Conservation (phyloP, 2,329 filamentous ascomycete species). For the Fusarium tricinctum region DNA sequence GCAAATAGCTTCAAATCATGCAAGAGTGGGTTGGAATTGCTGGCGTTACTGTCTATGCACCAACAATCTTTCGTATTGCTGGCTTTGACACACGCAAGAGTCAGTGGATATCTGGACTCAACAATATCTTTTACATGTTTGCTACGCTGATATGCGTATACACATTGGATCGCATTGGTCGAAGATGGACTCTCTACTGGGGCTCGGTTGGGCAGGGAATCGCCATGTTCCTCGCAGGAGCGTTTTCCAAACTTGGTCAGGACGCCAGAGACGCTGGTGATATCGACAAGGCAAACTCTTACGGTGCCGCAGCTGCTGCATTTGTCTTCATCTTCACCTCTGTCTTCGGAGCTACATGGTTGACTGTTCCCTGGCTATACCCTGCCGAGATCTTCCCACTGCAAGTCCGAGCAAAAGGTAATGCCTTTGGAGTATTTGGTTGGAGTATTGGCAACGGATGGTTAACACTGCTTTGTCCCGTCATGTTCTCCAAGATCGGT, state of each 20-base stretch:
- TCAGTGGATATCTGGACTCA: constrained; percentile 73
- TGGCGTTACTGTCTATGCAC: constrained; percentile 73
- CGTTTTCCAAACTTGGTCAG: constrained; percentile 63
- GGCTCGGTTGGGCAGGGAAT: constrained; percentile 74
- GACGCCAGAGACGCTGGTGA: constrained; percentile 61
- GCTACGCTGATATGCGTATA: constrained; percentile 78
- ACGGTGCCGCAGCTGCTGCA: constrained; percentile 74
- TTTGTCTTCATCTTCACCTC: constrained; percentile 74
- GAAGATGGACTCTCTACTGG: constrained; percentile 79
- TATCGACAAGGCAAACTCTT: constrained; percentile 61
- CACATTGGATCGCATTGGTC: constrained; percentile 76
- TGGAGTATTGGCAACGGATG: constrained; percentile 83
- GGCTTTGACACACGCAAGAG: constrained; percentile 73
- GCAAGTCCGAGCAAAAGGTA: constrained; percentile 78
- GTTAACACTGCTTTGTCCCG: constrained; percentile 66
- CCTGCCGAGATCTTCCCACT: constrained; percentile 81
- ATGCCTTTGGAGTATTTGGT: constrained; percentile 81
- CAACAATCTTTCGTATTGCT: constrained; percentile 74
- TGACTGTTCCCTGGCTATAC: constrained; percentile 72
- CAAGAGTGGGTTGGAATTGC: constrained; percentile 65
- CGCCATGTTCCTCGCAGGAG: constrained; percentile 76
- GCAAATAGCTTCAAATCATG: constrained; percentile 27
- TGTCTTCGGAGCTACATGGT: constrained; percentile 61
- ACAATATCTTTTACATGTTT: constrained; percentile 69
- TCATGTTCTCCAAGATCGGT: constrained; percentile 52